These are phyloP conservation scores for Yarrowia hollandica DNA, from an alignment of 805 yeast genomes.

Conservation along the genomic window DNA sequence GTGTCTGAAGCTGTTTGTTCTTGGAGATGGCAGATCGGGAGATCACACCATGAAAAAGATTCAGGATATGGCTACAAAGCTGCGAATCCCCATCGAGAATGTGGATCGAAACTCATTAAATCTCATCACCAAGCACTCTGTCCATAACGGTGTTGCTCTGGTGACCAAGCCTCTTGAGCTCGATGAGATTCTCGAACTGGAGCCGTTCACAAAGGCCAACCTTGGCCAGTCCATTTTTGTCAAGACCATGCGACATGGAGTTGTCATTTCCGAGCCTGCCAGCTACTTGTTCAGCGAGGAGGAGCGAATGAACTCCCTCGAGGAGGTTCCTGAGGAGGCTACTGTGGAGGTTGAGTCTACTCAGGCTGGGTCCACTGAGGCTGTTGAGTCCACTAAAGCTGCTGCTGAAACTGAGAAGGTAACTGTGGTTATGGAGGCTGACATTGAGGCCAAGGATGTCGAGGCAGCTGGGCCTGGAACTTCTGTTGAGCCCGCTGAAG, in stretches of 20 bases:
- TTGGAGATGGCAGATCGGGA: neutral
- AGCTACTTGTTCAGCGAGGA: constrained; percentile 12
- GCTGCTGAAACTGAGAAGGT: neutral
- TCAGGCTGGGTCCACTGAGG: neutral
- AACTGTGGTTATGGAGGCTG: neutral
- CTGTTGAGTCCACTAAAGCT: neutral
- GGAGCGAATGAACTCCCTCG: constrained; percentile 32
- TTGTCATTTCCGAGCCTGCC: constrained; percentile 20
- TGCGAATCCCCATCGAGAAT: constrained; percentile 38
- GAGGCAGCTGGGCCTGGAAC: neutral
- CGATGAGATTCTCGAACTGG: constrained; percentile 41
- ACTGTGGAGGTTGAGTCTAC: neutral
- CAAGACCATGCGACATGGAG: constrained; percentile 22
- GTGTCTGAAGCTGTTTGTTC: constrained; percentile 3
- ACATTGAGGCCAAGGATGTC: neutral
- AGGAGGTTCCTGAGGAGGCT: constrained; percentile 5
- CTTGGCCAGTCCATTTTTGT: constrained; percentile 12
- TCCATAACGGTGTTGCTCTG: constrained; percentile 77
- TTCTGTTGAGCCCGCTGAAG: too few species aligned
- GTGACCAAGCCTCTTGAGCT: constrained; percentile 58
- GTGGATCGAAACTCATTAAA: constrained; percentile 54
- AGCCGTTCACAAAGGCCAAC: constrained; percentile 31
- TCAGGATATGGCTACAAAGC: constrained; percentile 48
- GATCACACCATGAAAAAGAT: constrained; percentile 43
- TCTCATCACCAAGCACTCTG: constrained; percentile 60